phyloP scores from a whole-genome alignment of 2,329 filamentous ascomycete genomes.

The Dactylellina cionopaga region DNA sequence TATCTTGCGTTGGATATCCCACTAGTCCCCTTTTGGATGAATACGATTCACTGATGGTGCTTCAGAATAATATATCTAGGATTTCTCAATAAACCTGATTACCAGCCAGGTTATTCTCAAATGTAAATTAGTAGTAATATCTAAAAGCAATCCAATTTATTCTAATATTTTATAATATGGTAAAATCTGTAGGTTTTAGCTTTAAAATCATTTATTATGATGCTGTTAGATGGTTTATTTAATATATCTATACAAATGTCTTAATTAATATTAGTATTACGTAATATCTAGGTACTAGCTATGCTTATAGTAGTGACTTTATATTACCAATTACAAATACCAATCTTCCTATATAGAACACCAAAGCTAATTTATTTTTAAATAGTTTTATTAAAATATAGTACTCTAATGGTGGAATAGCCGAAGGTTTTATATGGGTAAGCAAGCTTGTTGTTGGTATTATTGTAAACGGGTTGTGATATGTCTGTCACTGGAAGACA shows the following conservation, averaged over 20 bases:
- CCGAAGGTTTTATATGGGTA: conserved; percentile 69
- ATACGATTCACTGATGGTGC: too few species aligned
- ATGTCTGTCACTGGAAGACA: too few species aligned
- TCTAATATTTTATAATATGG: conserved; percentile 61
- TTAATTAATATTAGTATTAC: conserved; percentile 61
- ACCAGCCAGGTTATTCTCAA: conserved; percentile 57
- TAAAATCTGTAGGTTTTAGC: conserved; percentile 60
- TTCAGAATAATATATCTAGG: conserved; percentile 64
- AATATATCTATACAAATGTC: conserved; percentile 60
- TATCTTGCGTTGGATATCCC: too few species aligned
- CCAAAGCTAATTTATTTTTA: conserved; percentile 65
- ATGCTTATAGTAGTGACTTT: conserved; percentile 62
- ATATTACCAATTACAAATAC: conserved; percentile 61
- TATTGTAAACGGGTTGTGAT: too few species aligned
- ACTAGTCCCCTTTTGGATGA: too few species aligned
- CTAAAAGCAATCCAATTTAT: conserved; percentile 38
- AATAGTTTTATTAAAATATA: conserved; percentile 63
- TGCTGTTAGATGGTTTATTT: conserved; percentile 62
- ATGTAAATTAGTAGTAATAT: conserved; percentile 47
- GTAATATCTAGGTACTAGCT: conserved; percentile 60
- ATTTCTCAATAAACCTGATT: conserved; percentile 65
- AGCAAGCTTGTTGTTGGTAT: conserved; percentile 67
- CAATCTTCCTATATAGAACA: conserved; percentile 65
- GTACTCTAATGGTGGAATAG: conserved; percentile 63
- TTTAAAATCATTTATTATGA: conserved; percentile 64